phyloP scores from a whole-genome alignment of 768 basidiomycete genomes.

The Inosperma sp. region DNA sequence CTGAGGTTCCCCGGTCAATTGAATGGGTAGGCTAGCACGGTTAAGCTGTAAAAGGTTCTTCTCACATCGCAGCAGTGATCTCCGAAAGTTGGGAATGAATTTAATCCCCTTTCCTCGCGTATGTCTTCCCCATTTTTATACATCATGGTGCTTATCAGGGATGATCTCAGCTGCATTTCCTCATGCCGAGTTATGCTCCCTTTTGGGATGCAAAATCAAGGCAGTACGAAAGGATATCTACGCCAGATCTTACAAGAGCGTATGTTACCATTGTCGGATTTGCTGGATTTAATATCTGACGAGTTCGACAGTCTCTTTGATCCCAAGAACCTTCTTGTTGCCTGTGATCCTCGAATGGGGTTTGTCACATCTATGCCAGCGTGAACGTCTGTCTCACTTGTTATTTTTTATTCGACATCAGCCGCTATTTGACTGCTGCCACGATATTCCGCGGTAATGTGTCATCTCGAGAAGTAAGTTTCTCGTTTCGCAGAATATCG shows the following conservation, averaged over 20 bases:
- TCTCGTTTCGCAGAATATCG: slow-evolving; percentile 7
- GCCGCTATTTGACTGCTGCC: slow-evolving; percentile 83
- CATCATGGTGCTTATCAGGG: not conserved
- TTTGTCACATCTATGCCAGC: slow-evolving; percentile 26
- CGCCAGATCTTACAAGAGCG: slow-evolving; percentile 72
- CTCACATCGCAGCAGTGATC: slow-evolving; percentile 55
- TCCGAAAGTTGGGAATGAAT: slow-evolving; percentile 90
- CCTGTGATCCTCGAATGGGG: slow-evolving; percentile 78
- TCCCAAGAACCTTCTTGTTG: slow-evolving; percentile 73
- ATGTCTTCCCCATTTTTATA: slow-evolving; percentile 22
- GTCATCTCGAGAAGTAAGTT: slow-evolving; percentile 71
- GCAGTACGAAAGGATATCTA: slow-evolving; percentile 54
- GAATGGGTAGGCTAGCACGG: slow-evolving; percentile 78
- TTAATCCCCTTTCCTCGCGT: slow-evolving; percentile 95
- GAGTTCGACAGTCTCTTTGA: slow-evolving; percentile 60
- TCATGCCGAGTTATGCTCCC: slow-evolving; percentile 93
- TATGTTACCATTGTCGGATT: slow-evolving; percentile 30
- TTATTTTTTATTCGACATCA: slow-evolving; percentile 22
- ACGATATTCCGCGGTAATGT: slow-evolving; percentile 84
- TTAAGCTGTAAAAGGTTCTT: too few relatives aligned
- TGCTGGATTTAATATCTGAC: not conserved
- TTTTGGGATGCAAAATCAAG: slow-evolving; percentile 65
- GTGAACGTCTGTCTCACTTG: not conserved
- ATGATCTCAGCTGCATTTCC: slow-evolving; percentile 76
- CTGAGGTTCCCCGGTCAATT: slow-evolving; percentile 91